Evolutionary conservation across 805 yeast genomes (phyloP).

Genomic region (Lipomyces orientalis): DNA sequence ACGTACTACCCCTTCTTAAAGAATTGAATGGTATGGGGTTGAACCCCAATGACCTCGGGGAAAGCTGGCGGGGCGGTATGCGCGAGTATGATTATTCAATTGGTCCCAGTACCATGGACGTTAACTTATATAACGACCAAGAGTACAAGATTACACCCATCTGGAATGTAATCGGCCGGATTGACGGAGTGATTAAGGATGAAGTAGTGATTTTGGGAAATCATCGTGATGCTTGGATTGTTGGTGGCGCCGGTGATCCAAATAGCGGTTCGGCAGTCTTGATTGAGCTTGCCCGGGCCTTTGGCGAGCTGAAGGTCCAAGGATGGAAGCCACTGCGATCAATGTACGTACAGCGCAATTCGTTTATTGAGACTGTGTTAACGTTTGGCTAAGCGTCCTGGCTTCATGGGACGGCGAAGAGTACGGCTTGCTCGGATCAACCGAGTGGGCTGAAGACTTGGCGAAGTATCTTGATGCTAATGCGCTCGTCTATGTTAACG

Average conservation of each 20-base stretch:
- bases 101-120: slow-evolving; percentile 55
- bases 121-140: slow-evolving; percentile 66
- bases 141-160: slow-evolving; percentile 65
- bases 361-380: neutral
- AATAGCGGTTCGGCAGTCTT: slow-evolving; percentile 72
- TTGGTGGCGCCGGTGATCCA: slow-evolving; percentile 81
- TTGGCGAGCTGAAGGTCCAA: slow-evolving; percentile 54
- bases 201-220: slow-evolving; percentile 72
- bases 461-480: slow-evolving; percentile 53
- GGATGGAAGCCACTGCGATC: slow-evolving; percentile 81
- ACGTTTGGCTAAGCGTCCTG: slow-evolving; percentile 47
- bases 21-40: slow-evolving; percentile 65
- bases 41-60: slow-evolving; percentile 48
- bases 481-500: slow-evolving; percentile 70
- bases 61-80: slow-evolving; percentile 55
- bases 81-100: slow-evolving; percentile 54
- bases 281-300: slow-evolving; percentile 66
- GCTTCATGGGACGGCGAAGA: slow-evolving; percentile 87
- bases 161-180: slow-evolving; percentile 65
- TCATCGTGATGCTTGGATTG: slow-evolving; percentile 82
- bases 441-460: slow-evolving; percentile 75
- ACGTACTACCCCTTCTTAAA: slow-evolving; percentile 63
- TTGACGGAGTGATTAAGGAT: slow-evolving; percentile 59
- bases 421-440: slow-evolving; percentile 73
- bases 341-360: slow-evolving; percentile 44